Base-by-base conservation (phyloP, 108 stramenopile genomes). In the Nannochloropsis gaditana region DNA sequence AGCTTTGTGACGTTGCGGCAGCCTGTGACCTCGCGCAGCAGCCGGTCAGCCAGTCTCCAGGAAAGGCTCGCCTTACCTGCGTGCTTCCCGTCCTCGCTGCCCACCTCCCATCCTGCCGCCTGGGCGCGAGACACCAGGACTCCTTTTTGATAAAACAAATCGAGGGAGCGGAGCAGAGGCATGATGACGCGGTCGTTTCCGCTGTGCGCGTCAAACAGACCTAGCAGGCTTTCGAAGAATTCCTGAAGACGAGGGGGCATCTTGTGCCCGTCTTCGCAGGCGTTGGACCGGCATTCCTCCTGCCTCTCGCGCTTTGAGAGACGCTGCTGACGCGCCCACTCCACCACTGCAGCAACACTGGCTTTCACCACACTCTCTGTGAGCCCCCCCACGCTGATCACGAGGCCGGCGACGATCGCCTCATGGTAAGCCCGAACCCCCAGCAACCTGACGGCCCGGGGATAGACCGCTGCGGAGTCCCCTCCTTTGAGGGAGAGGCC, bases 351-450 rank as follows among this genome's bases (percentile, higher is more conserved):
- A 2, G 81, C 86, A 45, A 88, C 86, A 9, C 96, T 92, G 45
- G 89, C 85, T 90, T 95, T 96, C n/a, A 93, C 91, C 9, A 96
- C 94, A 80, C 91, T 92, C 90, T 99, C 95, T 9, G 94, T 95
- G 82, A 97, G 87, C 21, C 96, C 95, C 21, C 98, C 98, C n/a
- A 96, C 94, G 84, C 95, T 95, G 21, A 97, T 87, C 17, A 96
- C 89, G 79, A 97, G 86, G 31, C 98, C 98, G 80, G 93, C 92
- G 43, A 96, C 83, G 84, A 96, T 92, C 59, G 15, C 59, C 3
- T n/a, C n/a, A 2, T 73, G 59, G 6, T 73, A 73, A 4, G 15
- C 19, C 59, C n/a, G 19, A 2, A 73, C n/a, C 59, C n/a, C 59
- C 59, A 73, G n/a, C 3, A 73, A n/a, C 19, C 59, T 4, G 59